These are phyloP conservation scores for Detonula confervacea DNA, from an alignment of 352 stramenopile species.

Conservation along the genomic window DNA sequence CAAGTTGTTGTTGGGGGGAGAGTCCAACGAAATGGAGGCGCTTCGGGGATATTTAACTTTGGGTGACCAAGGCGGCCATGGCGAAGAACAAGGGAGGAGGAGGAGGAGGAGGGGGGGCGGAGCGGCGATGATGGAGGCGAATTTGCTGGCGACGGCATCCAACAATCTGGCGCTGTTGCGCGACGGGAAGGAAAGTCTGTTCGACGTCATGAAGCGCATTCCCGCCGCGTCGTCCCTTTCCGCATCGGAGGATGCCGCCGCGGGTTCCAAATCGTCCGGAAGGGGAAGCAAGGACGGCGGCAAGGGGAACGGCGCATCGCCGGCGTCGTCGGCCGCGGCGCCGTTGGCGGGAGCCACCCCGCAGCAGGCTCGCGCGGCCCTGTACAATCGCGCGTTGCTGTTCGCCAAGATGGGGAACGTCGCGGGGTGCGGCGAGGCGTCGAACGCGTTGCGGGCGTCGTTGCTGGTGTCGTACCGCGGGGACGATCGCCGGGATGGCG, in stretches of 20 bases:
- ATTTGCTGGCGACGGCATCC: slow-evolving; percentile 45
- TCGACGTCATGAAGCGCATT: slow-evolving; percentile 53
- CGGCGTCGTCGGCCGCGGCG: not conserved
- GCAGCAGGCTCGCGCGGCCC: slow-evolving; percentile 47
- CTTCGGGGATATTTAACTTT: slow-evolving; percentile 44
- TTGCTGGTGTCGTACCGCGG: slow-evolving; percentile 33
- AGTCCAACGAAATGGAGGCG: slow-evolving; percentile 43
- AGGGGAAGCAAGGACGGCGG: not conserved
- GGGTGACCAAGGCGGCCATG: slow-evolving; percentile 21
- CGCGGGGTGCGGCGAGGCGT: slow-evolving; percentile 32
- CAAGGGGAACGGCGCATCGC: not conserved
- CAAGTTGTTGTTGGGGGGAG: slow-evolving; percentile 42
- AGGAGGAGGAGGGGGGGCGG: no score
- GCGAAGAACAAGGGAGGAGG: not conserved
- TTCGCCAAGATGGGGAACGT: slow-evolving; percentile 50
- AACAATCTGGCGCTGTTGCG: slow-evolving; percentile 55
- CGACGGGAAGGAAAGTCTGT: slow-evolving; percentile 54
- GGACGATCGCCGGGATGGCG: slow-evolving; percentile 1
- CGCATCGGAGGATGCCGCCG: slow-evolving; percentile 20
- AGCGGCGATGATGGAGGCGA: slow-evolving; percentile 27
- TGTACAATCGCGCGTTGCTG: slow-evolving; percentile 57
- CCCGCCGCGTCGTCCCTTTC: slow-evolving; percentile 35
- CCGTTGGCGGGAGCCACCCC: slow-evolving; percentile 51
- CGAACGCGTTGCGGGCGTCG: slow-evolving; percentile 44
- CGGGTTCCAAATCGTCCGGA: not conserved